Evolutionary conservation across 2,329 filamentous ascomycete genomes (phyloP).

Genomic region (Ascochyta clinopodiicola): DNA sequence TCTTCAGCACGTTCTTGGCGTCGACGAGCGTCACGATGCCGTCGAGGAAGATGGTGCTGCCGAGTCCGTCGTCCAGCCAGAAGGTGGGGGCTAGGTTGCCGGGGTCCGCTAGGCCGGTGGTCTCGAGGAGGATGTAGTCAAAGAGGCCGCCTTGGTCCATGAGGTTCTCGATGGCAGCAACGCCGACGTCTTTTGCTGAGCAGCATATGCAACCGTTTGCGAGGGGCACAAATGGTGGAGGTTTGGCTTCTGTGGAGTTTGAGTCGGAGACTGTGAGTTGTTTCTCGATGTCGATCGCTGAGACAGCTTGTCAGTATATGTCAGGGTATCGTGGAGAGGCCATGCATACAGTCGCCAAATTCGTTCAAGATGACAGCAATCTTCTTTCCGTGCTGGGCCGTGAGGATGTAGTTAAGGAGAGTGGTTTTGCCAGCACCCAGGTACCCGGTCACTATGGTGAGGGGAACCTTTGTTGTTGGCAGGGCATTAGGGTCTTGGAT

Average conservation of each 20-base stretch:
- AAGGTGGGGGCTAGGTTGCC: constrained; percentile 95
- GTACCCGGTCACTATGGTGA: constrained; percentile 89
- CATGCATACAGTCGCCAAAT: constrained; percentile 45
- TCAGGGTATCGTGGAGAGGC: background rate
- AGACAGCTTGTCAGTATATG: background rate
- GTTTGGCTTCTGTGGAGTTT: constrained; percentile 37
- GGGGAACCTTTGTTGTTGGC: constrained; percentile 72
- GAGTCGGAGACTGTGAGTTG: constrained; percentile 79
- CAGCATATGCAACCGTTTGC: constrained; percentile 98
- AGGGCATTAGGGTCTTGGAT: constrained; percentile 52
- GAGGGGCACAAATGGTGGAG: constrained; percentile 78
- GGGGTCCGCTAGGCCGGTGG: constrained; percentile 91
- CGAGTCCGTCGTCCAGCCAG: constrained; percentile 96
- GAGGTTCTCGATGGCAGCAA: constrained; percentile 91
- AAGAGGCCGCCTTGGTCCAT: constrained; percentile 95
- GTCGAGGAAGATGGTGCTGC: constrained; percentile 94
- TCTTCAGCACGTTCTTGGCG: constrained; percentile 86
- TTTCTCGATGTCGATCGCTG: constrained; percentile 93
- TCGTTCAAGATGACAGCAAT: constrained; percentile 97
- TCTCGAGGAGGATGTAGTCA: constrained; percentile 97
- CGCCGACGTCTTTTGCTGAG: constrained; percentile 94
- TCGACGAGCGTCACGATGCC: constrained; percentile 96
- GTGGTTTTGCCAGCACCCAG: constrained; percentile 96
- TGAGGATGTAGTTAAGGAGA: constrained; percentile 92
- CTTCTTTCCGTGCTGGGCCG: constrained; percentile 93